Conservation (phyloP, 345 rosid species). For the Melaleuca quinquenervia region DNA sequence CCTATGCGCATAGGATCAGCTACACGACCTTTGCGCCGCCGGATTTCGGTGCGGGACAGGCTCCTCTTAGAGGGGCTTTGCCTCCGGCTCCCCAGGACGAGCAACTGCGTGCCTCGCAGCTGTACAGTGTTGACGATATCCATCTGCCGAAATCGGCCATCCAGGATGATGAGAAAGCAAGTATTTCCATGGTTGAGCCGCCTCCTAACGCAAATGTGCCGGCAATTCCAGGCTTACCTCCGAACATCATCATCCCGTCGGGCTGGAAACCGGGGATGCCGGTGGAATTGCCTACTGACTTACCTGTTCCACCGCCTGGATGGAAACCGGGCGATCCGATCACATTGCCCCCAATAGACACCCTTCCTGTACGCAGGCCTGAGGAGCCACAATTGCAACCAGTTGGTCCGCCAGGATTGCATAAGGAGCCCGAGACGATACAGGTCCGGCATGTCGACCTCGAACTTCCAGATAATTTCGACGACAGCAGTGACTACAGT, state of each 20-base stretch:
- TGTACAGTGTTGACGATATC: conserved; percentile 69
- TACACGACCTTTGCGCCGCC: conserved; percentile 96
- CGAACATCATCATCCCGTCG: conserved; percentile 50
- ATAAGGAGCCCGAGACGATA: conserved; percentile 54
- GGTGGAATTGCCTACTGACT: conserved; percentile 57
- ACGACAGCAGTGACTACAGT: conserved; percentile 60
- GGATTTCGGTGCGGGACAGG: conserved; percentile 79
- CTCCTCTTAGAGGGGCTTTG: conserved; percentile 84
- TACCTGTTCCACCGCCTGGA: conserved; percentile 79
- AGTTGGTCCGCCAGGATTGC: conserved; percentile 43
- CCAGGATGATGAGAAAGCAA: conserved; percentile 9
- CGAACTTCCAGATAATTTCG: conserved; percentile 63
- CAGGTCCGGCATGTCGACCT: conserved; percentile 82
- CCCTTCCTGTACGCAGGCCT: conserved; percentile 35
- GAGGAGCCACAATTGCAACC: conserved; percentile 36
- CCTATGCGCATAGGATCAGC: conserved; percentile 83
- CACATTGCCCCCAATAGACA: conserved; percentile 60
- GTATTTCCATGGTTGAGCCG: not conserved
- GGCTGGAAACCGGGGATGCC: conserved; percentile 99
- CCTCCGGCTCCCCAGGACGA: conserved; percentile 99
- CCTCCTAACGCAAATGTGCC: conserved; percentile 17
- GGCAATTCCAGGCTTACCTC: conserved; percentile 50
- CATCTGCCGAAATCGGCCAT: not conserved
- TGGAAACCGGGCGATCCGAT: conserved; percentile 91
- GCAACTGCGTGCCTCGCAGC: conserved; percentile 91